Evolutionary conservation across 805 yeast genomes (phyloP).

Genomic region (Saccharomycopsis amapae): DNA sequence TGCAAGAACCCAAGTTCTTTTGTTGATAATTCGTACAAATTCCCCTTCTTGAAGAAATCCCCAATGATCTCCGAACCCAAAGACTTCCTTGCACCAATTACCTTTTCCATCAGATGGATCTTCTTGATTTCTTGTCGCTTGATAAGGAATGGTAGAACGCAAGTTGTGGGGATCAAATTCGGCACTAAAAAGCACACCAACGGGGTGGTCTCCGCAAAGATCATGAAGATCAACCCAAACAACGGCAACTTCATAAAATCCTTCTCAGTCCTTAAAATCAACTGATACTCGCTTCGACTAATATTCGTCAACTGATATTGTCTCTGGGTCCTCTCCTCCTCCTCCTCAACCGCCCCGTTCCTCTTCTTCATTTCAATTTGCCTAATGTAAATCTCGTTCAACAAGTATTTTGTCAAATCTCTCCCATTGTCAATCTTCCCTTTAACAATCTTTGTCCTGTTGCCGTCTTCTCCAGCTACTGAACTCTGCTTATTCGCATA

Average conservation of each 20-base stretch:
- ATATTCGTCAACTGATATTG: constrained; percentile 30
- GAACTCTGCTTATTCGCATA: constrained; percentile 16
- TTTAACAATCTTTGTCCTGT: constrained; percentile 16
- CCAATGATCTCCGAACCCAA: constrained; percentile 10
- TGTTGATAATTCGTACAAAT: background rate
- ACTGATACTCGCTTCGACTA: constrained; percentile 40
- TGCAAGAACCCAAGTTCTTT: constrained; percentile 2
- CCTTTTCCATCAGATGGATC: background rate
- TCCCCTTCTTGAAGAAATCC: constrained; percentile 25
- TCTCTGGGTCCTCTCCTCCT: constrained; percentile 4
- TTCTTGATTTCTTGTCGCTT: constrained; percentile 23
- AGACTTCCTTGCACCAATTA: background rate
- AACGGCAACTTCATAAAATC: constrained; percentile 40
- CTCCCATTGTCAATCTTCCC: constrained; percentile 29
- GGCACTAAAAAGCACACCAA: constrained; percentile 47
- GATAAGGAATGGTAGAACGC: constrained; percentile 40
- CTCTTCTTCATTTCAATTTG: constrained; percentile 29
- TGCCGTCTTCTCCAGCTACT: background rate
- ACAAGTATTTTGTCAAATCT: constrained; percentile 33
- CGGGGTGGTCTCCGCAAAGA: constrained; percentile 52
- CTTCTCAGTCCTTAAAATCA: constrained; percentile 36
- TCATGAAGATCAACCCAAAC: constrained; percentile 40
- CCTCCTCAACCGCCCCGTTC: constrained; percentile 19
- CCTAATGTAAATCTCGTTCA: constrained; percentile 31
- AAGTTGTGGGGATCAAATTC: constrained; percentile 50